Evolutionary conservation across 2,329 filamentous ascomycete species (phyloP), one percentile per base, ranked within the genome.

Genomic region (Pyricularia grisea): DNA sequence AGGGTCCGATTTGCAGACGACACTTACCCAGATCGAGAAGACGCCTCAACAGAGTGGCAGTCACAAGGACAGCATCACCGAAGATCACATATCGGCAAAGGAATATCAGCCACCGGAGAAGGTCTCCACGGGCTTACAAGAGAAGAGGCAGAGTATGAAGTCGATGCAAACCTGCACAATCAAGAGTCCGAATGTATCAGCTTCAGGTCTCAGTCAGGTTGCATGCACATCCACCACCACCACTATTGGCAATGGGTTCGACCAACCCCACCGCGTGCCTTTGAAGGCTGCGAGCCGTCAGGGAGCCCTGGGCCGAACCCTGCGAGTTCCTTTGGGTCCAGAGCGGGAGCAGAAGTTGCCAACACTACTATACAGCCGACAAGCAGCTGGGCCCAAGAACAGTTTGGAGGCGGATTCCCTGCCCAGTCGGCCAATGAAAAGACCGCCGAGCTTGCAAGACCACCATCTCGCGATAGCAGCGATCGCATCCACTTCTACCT

Each of bases 181-280:
- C 12, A 55, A 23, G 65, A 50, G 23, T 10, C 12, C 25, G 65
- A 66, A 27, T 4, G 9, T 25, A 23, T 10, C 65, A 27, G 33
- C 33, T 4, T 10, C 11, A 67, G 25, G 36, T 17, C 27, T 28
- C 67, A 11, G 25, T 23, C 55, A 60, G 23, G 84, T 72, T 87
- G 85, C 73, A 72, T 87, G 70, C 86, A 88, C 75, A 86, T 83
- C 72, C 86, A 88, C 73, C 85, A 88, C 73, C 86, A 88, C 75
- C 86, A 88, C 78, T 88, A 88, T 79, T 88, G 86, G 86, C 67
- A 68, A 27, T 68, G 67, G 67, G 30, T 63, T 28, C 55, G 67
- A 68, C 67, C 67, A 20, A 71, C 4, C 23, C 58, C 58, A 61
- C 58, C 58, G 58, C 58, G 23, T 61, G 58, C 58, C 58, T 28